Base-by-base conservation (phyloP, 2,329 filamentous ascomycete species). In the Metarhizium brunneum region DNA sequence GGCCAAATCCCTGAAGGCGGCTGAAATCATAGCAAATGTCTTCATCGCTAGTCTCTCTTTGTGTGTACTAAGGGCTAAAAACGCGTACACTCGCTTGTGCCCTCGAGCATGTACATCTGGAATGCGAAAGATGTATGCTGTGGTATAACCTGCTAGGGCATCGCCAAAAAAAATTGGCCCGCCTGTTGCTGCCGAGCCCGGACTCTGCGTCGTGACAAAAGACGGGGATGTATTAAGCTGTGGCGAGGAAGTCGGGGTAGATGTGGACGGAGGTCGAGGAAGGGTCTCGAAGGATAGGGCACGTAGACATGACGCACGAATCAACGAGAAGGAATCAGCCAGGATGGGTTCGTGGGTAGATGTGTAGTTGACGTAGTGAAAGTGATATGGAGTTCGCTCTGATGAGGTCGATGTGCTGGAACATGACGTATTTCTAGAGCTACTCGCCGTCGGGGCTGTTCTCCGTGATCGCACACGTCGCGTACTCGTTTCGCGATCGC, bases 81-180 rank as follows among this genome's bases (percentile, higher is more conserved):
- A 82, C 11, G 84, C 84, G 63, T 87, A 87, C 13, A 86, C 81
- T n/a, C 84, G 79, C 68, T 85, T 84, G 61, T 85, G 81, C 4
- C 84, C 84, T 13, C 84, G 81, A 14, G 84, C 84, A 59, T 85
- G 83, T 40, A 85, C 74, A 64, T 87, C 84, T 6, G 84, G 81
- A 47, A 87, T 84, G 30, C 84, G 83, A 64, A 87, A 87, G 60
- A 87, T 84, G 67, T 85, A 87, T 14, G 84, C 84, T 0, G 84
- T 87, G 0, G 84, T 87, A 68, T 86, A 87, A 35, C 84, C 84
- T 1, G 83, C 79, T 0, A 79, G 66, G 1, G 82, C 76, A 63
- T 87, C 84, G 35, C 84, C 84, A 57, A 87, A 87, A 66, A 87
- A 86, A 54, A 87, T 85, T 35, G 84, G 83, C 0, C 84, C 84